Conservation (phyloP, 257 asterid genomes). For the Solanum sejunctum region DNA sequence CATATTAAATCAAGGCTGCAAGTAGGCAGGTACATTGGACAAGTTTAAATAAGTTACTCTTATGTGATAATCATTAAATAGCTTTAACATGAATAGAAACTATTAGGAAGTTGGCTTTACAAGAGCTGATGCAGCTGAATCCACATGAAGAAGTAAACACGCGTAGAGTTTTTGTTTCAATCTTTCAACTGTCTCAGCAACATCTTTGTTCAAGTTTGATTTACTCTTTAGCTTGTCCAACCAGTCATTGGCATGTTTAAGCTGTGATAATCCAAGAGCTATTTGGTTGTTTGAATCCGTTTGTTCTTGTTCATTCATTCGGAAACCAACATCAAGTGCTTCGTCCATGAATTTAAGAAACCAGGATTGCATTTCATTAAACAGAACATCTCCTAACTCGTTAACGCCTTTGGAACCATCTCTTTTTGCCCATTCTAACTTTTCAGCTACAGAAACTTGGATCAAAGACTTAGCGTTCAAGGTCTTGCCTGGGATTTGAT, state of each 20-base stretch:
- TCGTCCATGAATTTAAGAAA: slow-evolving; percentile 60
- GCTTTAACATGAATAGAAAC: background rate
- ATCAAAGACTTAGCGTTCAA: slow-evolving; percentile 13
- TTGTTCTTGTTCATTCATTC: slow-evolving; percentile 15
- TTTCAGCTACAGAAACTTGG: slow-evolving; percentile 29
- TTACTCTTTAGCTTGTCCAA: slow-evolving; percentile 39
- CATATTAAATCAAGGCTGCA: background rate
- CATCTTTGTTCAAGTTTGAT: slow-evolving; percentile 24
- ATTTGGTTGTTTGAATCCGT: slow-evolving; percentile 46
- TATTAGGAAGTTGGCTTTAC: slow-evolving; percentile 19
- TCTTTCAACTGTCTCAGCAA: slow-evolving; percentile 33
- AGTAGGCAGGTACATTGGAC: background rate
- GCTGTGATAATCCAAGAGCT: slow-evolving; percentile 57
- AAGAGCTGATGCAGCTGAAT: slow-evolving; percentile 77
- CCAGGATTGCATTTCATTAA: slow-evolving; percentile 49
- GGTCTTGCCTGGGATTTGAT: slow-evolving; percentile 24
- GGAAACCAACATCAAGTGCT: slow-evolving; percentile 61
- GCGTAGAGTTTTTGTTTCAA: slow-evolving; percentile 73
- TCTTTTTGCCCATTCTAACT: slow-evolving; percentile 61
- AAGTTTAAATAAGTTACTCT: background rate
- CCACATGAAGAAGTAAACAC: slow-evolving; percentile 71
- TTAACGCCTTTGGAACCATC: slow-evolving; percentile 33
- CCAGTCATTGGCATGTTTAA: slow-evolving; percentile 74
- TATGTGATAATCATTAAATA: background rate
- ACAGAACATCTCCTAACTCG: slow-evolving; percentile 34